phyloP scores from a whole-genome alignment of 2,329 filamentous ascomycete species.

The Drechslerella dactyloides region DNA sequence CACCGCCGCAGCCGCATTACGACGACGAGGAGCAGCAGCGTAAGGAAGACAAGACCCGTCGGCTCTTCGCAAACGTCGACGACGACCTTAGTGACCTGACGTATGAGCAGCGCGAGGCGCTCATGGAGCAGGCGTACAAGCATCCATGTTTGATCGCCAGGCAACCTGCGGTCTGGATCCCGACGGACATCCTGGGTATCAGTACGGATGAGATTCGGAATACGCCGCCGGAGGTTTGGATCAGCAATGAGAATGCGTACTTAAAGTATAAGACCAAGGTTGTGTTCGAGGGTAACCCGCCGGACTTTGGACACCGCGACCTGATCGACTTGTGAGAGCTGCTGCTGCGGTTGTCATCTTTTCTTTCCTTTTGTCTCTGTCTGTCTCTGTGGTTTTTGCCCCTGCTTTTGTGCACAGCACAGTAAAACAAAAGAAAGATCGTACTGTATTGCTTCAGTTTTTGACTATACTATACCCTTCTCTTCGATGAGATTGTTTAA shows the following conservation, averaged over 20 bases:
- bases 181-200: constrained; percentile 84
- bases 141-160: constrained; percentile 84
- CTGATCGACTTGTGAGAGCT: constrained; percentile 73
- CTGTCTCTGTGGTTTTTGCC: not conserved
- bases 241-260: constrained; percentile 95
- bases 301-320: constrained; percentile 87
- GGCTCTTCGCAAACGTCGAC: constrained; percentile 75
- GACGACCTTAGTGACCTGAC: constrained; percentile 95
- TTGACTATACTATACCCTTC: not conserved
- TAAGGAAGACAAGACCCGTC: constrained; percentile 74
- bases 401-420: constrained; percentile 8
- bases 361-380: constrained; percentile 11
- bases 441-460: not conserved
- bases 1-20: constrained; percentile 24
- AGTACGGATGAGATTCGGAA: constrained; percentile 89
- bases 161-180: constrained; percentile 91
- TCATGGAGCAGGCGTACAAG: constrained; percentile 87
- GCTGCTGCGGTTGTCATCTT: not conserved
- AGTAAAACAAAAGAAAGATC: too few species aligned
- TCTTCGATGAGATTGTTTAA: not conserved
- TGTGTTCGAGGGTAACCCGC: constrained; percentile 82
- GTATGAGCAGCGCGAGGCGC: constrained; percentile 81
- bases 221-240: constrained; percentile 73
- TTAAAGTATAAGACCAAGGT: constrained; percentile 82
- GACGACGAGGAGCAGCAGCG: constrained; percentile 63